A percentile compares a stretch with the other conserved stretches of the same genome.
Evolutionary conservation across 2,329 filamentous ascomycete genomes (phyloP).

Genomic region (Calonectria multiphialidica): DNA sequence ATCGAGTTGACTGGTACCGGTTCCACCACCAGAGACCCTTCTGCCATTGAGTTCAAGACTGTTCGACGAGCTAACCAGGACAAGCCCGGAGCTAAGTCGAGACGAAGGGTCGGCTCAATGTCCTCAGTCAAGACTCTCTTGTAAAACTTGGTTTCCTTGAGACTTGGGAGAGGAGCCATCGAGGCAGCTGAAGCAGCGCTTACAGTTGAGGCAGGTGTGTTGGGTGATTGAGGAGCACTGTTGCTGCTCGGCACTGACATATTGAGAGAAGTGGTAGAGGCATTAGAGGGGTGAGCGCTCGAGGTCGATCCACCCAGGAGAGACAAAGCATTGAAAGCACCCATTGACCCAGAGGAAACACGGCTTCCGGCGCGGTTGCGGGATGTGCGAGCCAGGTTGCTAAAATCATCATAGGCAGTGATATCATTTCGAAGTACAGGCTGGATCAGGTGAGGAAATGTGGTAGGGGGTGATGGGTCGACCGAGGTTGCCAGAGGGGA

Average conservation of each 20-base stretch:
- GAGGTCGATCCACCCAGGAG: slow-evolving; percentile 60
- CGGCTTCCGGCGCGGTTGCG: slow-evolving; percentile 72
- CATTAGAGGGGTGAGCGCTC: slow-evolving; percentile 65
- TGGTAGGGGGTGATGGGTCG: slow-evolving; percentile 69
- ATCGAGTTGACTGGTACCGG: slow-evolving; percentile 76
- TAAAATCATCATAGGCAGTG: slow-evolving; percentile 86
- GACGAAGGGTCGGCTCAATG: slow-evolving; percentile 90
- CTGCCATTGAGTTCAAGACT: slow-evolving; percentile 84
- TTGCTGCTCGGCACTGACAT: slow-evolving; percentile 60
- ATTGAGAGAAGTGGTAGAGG: slow-evolving; percentile 70
- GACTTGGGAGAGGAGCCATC: slow-evolving; percentile 61
- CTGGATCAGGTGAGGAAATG: slow-evolving; percentile 85
- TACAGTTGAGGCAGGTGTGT: slow-evolving; percentile 65
- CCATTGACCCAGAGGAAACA: slow-evolving; percentile 76
- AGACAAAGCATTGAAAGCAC: slow-evolving; percentile 61
- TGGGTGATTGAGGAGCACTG: slow-evolving; percentile 70
- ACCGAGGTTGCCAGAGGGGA: slow-evolving; percentile 48
- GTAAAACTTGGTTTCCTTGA: slow-evolving; percentile 95
- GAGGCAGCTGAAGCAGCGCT: slow-evolving; percentile 57
- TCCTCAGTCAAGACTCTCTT: slow-evolving; percentile 91
- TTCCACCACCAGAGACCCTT: slow-evolving; percentile 90
- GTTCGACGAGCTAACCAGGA: slow-evolving; percentile 93
- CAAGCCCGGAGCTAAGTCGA: slow-evolving; percentile 90
- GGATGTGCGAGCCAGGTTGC: slow-evolving; percentile 78
- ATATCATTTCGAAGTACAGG: slow-evolving; percentile 88